Conservation (phyloP, 192 early-diverging fungal genomes). For the Borealophlyctis nickersoniae region DNA sequence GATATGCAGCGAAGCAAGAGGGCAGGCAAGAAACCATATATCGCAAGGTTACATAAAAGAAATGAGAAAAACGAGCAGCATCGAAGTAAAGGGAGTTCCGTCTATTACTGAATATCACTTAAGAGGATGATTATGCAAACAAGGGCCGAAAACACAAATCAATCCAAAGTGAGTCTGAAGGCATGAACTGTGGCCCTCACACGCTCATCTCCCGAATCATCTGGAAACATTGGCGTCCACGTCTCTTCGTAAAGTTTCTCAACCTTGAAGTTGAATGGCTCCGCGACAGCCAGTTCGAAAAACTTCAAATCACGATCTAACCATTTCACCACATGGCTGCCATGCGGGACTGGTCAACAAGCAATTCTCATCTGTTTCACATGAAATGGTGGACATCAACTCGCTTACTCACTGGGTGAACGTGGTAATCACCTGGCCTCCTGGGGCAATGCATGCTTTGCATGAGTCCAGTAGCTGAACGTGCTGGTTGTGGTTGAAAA, state of each 20-base stretch:
- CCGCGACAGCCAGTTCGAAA: slow-evolving; percentile 66
- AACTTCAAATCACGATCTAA: slow-evolving; percentile 77
- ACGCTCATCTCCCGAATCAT: slow-evolving; percentile 74
- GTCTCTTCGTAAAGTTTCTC: slow-evolving; percentile 66
- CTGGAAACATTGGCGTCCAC: slow-evolving; percentile 82
- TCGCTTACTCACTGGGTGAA: slow-evolving; percentile 57
- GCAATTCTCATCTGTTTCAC: too few relatives aligned
- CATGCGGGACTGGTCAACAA: neutral
- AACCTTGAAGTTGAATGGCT: slow-evolving; percentile 64
- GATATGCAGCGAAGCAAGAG: slow-evolving; percentile 73
- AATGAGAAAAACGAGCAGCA: too few relatives aligned
- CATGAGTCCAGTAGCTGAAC: slow-evolving; percentile 68
- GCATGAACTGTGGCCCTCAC: slow-evolving; percentile 80
- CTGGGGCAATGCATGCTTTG: slow-evolving; percentile 52
- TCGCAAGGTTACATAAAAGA: too few relatives aligned
- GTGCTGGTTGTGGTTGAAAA: slow-evolving; percentile 92
- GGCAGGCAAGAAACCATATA: slow-evolving; percentile 77
- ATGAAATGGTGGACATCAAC: neutral
- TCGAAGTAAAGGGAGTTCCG: too few relatives aligned
- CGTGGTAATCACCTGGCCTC: slow-evolving; percentile 64
- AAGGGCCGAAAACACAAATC: too few relatives aligned
- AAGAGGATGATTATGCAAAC: too few relatives aligned
- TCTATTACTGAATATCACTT: too few relatives aligned
- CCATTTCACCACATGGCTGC: slow-evolving; percentile 70
- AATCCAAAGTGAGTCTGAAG: slow-evolving; percentile 69